Evolutionary conservation across 2,329 filamentous ascomycete species (phyloP).

Genomic region (Chaetomiaceae sp.): DNA sequence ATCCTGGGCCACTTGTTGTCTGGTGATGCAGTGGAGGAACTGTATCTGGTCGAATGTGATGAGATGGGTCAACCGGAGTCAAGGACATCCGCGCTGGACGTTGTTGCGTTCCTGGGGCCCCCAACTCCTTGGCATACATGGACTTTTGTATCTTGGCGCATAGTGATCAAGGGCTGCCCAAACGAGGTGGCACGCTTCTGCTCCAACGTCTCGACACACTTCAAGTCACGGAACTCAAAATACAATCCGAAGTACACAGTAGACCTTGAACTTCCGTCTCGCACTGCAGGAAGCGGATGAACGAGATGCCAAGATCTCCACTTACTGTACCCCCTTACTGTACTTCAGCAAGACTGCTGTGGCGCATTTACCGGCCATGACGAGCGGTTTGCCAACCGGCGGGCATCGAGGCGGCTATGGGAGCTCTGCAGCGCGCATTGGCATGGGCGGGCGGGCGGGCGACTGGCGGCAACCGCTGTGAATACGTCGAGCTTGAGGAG

Average conservation of each 20-base stretch:
- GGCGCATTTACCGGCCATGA: constrained; percentile 69
- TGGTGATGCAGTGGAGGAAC: too few species aligned
- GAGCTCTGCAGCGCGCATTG: constrained; percentile 70
- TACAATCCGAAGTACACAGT: constrained; percentile 53
- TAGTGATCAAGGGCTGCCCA: constrained; percentile 61
- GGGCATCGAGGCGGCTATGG: constrained; percentile 72
- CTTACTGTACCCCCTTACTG: too few species aligned
- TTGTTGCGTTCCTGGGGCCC: too few species aligned
- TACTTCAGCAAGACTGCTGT: constrained; percentile 62
- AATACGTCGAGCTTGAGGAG: constrained; percentile 37
- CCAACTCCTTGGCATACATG: too few species aligned
- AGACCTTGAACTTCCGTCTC: too few species aligned
- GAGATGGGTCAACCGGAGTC: too few species aligned
- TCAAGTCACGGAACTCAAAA: constrained; percentile 36
- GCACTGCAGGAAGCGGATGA: constrained; percentile 46
- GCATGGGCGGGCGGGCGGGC: constrained; percentile 58
- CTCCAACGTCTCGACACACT: constrained; percentile 67
- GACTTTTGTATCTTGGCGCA: too few species aligned
- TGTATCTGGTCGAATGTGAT: too few species aligned
- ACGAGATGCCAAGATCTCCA: too few species aligned
- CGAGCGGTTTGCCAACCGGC: constrained; percentile 74
- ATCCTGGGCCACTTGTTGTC: constrained; percentile 29
- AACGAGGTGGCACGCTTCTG: constrained; percentile 71
- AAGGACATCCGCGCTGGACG: too few species aligned
- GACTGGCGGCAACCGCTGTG: constrained; percentile 64